Percentiles rank a stretch among this genome's conserved stretches.
Evolutionary conservation across 352 stramenopile genomes (phyloP).

Genomic region (Phytophthora pluvialis): DNA sequence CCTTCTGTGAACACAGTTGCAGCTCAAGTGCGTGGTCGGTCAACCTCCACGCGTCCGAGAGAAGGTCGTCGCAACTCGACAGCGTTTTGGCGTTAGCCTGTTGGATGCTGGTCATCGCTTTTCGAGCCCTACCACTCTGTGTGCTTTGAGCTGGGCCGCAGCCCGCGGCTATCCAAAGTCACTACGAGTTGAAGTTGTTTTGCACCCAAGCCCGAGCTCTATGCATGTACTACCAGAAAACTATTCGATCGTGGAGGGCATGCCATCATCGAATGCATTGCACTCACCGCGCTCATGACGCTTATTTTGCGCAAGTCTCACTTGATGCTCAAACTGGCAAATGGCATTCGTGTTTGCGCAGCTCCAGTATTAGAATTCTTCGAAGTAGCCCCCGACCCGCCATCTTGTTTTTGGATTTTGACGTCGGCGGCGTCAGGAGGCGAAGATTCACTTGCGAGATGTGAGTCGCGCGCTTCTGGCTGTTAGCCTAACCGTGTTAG

Average conservation of each 20-base stretch:
- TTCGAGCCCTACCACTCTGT: background rate
- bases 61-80: constrained; percentile 8
- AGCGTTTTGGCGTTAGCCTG: background rate
- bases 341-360: background rate
- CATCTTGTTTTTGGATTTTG: background rate
- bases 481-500: no score
- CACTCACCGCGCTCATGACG: background rate
- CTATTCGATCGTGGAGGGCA: background rate
- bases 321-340: background rate
- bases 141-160: constrained; percentile 11
- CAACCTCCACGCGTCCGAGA: background rate
- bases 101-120: constrained; percentile 23
- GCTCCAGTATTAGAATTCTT: background rate
- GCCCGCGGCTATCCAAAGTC: constrained; percentile 32
- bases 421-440: constrained; percentile 4
- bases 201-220: constrained; percentile 11
- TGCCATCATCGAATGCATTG: constrained; percentile 1
- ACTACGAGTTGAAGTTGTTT: constrained; percentile 30
- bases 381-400: no score
- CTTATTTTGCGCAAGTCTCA: constrained; percentile 18
- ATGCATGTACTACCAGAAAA: background rate
- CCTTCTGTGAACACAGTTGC: constrained; percentile 28
- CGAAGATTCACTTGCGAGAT: constrained; percentile 7
- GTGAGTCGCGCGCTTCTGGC: background rate
- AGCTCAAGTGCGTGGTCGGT: background rate